Evolutionary conservation across 345 rosid species (phyloP).

Genomic region (Adansonia digitata): DNA sequence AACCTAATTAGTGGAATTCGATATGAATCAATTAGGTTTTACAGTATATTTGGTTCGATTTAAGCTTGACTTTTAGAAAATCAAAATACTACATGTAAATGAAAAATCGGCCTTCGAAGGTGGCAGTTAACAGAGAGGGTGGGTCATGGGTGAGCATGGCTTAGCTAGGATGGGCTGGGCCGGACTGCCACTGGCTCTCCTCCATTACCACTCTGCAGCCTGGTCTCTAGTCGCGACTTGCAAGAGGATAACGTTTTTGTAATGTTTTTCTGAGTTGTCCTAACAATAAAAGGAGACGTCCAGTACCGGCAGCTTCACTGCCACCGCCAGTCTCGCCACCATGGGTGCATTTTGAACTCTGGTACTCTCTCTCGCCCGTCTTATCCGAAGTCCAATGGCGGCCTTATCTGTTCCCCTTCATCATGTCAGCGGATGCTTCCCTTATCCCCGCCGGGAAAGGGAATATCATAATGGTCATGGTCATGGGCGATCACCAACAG

Average conservation of each 20-base stretch:
- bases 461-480: constrained; percentile 5
- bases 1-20: too few species aligned
- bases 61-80: too few species aligned
- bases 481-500: constrained; percentile 29
- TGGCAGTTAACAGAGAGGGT: too few species aligned
- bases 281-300: background rate
- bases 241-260: constrained; percentile 6
- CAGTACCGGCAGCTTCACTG: background rate
- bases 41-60: too few species aligned
- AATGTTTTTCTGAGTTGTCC: background rate
- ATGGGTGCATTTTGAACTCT: constrained; percentile 6
- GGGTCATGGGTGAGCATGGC: background rate
- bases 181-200: background rate
- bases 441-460: constrained; percentile 1
- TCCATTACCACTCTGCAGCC: background rate
- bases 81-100: too few species aligned
- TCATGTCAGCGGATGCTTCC: background rate
- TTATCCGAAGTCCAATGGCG: background rate
- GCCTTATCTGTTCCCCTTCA: background rate
- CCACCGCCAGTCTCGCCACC: background rate
- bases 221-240: background rate
- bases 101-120: too few species aligned
- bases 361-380: background rate
- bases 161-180: background rate
- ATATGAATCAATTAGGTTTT: too few species aligned